Evolutionary conservation across 2,329 filamentous ascomycete genomes (phyloP), one percentile per base, ranked within the genome.

Genomic region (Colletotrichum simmondsii): DNA sequence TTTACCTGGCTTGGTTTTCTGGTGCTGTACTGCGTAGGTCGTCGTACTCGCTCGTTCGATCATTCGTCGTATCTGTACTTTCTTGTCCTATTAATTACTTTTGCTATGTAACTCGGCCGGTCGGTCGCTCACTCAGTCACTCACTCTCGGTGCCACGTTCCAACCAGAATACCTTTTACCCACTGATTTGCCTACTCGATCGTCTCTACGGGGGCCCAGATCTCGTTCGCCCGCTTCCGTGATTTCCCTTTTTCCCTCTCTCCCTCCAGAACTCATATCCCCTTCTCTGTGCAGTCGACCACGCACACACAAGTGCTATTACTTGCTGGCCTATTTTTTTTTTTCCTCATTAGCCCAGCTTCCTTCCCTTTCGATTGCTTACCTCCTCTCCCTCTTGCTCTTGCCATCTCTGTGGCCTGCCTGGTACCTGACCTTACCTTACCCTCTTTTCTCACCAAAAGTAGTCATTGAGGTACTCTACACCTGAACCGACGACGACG

Each of bases 221-320:
- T 63, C 60, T 53, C 52, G 66, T 57, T 58, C 65, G 59, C 59
- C 59, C 53, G 53, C 66, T 64, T 65, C 49, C 53, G 59, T 65
- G 26, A 35, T 57, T 65, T 61, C 54, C 46, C 57, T 58, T 12
- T 12, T 30, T 42, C 32, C 4, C 32, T 42, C 37, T 64, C 66
- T 65, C 61, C 66, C 67, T 73, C 60, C 56, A 28, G 71, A 71
- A 65, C 56, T 65, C 56, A 59, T 54, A 61, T 71, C 61, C 56
- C 67, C 46, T 54, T 54, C 22, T 26, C 61, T 64, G 46, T 54
- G 46, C 30, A 64, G 61, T 52, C 26, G 3, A 22, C n/a, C 37
- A 19, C 37, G 16, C 37, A 42, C 37, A n/a, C 52, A 63, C 42
- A 63, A 59, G 42, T 54, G 22, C 46, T n/a, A 22, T 30, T 46